Percentiles rank a stretch among this genome's conserved stretches.
Evolutionary conservation across 1,284 basidiomycete species (phyloP).

Genomic region (Tetrapyrgos nigripes): DNA sequence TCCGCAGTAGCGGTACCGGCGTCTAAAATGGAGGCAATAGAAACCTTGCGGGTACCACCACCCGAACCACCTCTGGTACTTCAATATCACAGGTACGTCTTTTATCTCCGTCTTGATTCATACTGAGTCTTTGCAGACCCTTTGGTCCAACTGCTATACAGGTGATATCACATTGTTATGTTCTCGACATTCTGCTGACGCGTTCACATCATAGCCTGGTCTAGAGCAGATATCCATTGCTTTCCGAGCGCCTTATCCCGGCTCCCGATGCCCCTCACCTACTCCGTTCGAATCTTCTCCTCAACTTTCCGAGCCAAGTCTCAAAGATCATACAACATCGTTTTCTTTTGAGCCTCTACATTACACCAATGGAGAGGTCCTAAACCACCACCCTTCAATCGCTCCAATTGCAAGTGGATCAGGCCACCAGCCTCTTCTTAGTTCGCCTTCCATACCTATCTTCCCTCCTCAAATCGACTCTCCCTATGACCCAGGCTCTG

Average conservation of each 20-base stretch:
- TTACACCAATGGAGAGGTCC: constrained; percentile 2
- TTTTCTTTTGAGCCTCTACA: constrained; percentile 18
- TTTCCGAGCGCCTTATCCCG: constrained; percentile 13
- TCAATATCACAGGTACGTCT: constrained; percentile 12
- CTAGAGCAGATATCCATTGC: constrained; percentile 18
- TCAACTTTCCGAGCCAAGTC: background rate
- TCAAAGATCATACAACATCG: constrained; percentile 1
- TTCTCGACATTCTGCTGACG: background rate
- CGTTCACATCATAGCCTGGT: constrained; percentile 7
- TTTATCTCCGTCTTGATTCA: background rate
- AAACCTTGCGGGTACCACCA: background rate
- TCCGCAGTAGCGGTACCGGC: background rate
- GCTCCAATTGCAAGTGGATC: background rate
- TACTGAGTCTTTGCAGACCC: constrained; percentile 2
- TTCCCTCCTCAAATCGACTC: constrained; percentile 13
- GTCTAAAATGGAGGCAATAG: background rate
- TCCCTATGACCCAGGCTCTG: constrained; percentile 11
- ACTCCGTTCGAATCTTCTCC: background rate
- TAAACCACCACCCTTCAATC: too few relatives aligned
- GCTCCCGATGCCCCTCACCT: constrained; percentile 11
- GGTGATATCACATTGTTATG: background rate
- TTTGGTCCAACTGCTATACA: constrained; percentile 19
- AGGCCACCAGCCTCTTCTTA: too few relatives aligned
- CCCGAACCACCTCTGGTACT: constrained; percentile 14
- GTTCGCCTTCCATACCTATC: background rate